A percentile compares a stretch with the other conserved stretches of the same genome.
Evolutionary conservation across 805 yeast genomes (phyloP).

Genomic region (Candida suzukii): DNA sequence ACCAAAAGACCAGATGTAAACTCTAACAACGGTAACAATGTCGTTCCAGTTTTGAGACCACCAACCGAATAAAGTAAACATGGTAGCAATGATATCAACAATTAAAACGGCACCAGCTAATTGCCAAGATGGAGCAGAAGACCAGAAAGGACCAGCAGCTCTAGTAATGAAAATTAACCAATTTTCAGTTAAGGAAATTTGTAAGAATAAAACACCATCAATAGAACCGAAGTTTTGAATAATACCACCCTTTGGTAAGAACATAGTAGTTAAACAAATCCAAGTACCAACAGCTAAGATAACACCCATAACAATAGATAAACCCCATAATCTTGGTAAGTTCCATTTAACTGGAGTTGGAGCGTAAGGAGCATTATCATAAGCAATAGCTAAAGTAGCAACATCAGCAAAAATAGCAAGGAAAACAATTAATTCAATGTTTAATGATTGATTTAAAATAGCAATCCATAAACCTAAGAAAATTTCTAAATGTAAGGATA

Average conservation of each 20-base stretch:
- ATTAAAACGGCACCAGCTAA: slow-evolving; percentile 86
- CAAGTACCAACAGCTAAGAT: slow-evolving; percentile 88
- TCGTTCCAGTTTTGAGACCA: slow-evolving; percentile 98
- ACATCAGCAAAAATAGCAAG: slow-evolving; percentile 97
- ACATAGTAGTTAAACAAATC: slow-evolving; percentile 93
- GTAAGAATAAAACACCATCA: slow-evolving; percentile 90
- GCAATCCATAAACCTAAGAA: slow-evolving; percentile 97
- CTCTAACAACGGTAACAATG: slow-evolving; percentile 88
- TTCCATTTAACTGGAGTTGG: slow-evolving; percentile 94
- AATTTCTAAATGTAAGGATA: slow-evolving; percentile 88
- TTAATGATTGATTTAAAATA: slow-evolving; percentile 75
- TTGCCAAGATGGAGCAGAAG: slow-evolving; percentile 95
- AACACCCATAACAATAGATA: slow-evolving; percentile 82
- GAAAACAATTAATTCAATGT: slow-evolving; percentile 90
- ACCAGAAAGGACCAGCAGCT: slow-evolving; percentile 98
- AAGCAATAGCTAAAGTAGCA: slow-evolving; percentile 95
- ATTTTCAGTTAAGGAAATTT: slow-evolving; percentile 92
- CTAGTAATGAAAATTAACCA: slow-evolving; percentile 96
- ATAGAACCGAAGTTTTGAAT: slow-evolving; percentile 92
- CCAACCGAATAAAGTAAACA: slow-evolving; percentile 94
- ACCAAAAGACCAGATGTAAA: slow-evolving; percentile 95
- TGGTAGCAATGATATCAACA: slow-evolving; percentile 88
- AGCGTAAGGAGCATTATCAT: slow-evolving; percentile 94
- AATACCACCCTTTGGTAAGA: slow-evolving; percentile 85
- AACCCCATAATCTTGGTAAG: slow-evolving; percentile 95